These are phyloP conservation scores for Talaromyces thailandensis DNA, from an alignment of 495 filamentous ascomycete genomes.

Conservation along the genomic window DNA sequence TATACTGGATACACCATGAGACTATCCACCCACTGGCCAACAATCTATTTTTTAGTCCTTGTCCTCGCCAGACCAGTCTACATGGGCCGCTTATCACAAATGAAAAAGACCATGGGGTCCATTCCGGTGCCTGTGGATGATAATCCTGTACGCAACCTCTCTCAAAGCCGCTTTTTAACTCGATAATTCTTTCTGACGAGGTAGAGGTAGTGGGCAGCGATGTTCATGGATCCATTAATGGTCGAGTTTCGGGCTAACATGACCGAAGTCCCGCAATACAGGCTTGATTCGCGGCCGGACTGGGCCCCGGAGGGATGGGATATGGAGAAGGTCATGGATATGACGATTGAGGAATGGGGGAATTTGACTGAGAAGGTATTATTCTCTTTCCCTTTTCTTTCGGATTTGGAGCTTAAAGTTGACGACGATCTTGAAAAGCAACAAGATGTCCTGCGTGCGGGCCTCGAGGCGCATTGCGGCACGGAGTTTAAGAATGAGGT, in stretches of 20 bases:
- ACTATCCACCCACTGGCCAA: background rate
- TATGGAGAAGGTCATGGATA: slow-evolving; percentile 5
- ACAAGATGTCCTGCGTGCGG: slow-evolving; percentile 2
- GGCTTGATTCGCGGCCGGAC: background rate
- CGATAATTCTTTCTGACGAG: background rate
- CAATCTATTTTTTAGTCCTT: background rate
- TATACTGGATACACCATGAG: background rate
- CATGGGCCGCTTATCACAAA: background rate
- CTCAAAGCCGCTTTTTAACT: too few species aligned
- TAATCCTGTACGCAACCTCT: background rate
- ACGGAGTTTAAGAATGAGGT: slow-evolving; percentile 7
- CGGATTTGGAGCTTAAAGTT: background rate
- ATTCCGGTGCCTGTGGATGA: background rate
- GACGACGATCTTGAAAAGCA: background rate
- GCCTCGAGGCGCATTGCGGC: slow-evolving; percentile 5
- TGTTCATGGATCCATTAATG: slow-evolving; percentile 1
- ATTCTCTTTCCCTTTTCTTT: background rate
- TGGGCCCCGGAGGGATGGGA: background rate
- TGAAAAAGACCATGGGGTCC: background rate
- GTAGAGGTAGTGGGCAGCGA: background rate
- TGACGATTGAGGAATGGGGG: background rate
- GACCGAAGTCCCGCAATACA: slow-evolving; percentile 2
- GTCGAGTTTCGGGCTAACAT: slow-evolving; percentile 3
- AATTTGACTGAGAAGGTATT: background rate
- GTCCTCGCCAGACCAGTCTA: background rate